Conservation (phyloP, 192 early-diverging fungal species). For the Backusella luteola region DNA sequence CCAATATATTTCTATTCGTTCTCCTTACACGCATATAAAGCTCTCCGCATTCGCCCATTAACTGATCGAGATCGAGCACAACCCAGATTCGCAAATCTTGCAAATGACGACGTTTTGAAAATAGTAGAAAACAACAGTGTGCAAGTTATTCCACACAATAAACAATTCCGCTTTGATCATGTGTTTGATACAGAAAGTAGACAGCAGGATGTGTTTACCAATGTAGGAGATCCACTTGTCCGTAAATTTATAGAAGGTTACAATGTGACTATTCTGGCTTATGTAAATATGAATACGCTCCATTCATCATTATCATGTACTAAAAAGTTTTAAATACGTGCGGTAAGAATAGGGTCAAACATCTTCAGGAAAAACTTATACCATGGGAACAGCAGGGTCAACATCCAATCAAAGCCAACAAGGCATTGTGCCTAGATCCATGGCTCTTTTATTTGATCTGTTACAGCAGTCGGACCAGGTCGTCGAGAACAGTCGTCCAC, state of each 20-base stretch:
- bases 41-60: conserved; percentile 30
- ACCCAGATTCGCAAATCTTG: conserved; percentile 31
- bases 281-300: conserved; percentile 48
- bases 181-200: conserved; percentile 31
- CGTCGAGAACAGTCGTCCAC: conserved; percentile 90
- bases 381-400: conserved; percentile 79
- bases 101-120: conserved; percentile 27
- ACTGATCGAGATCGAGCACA: conserved; percentile 27
- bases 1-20: background rate
- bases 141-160: conserved; percentile 24
- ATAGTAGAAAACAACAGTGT: conserved; percentile 18
- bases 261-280: conserved; percentile 93
- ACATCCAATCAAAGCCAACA: conserved; percentile 27
- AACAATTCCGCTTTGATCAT: conserved; percentile 30
- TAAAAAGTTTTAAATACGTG: background rate
- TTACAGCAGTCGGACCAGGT: conserved; percentile 67
- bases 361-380: conserved; percentile 93
- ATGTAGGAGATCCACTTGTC: conserved; percentile 20
- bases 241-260: conserved; percentile 63
- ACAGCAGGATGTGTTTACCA: conserved; percentile 28
- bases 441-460: conserved; percentile 55
- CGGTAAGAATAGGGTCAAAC: conserved; percentile 61
- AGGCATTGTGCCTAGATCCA: conserved; percentile 70
- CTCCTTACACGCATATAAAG: conserved; percentile 1
- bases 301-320: background rate